Conservation (phyloP, 345 rosid genomes). For the Camelina neglecta region DNA sequence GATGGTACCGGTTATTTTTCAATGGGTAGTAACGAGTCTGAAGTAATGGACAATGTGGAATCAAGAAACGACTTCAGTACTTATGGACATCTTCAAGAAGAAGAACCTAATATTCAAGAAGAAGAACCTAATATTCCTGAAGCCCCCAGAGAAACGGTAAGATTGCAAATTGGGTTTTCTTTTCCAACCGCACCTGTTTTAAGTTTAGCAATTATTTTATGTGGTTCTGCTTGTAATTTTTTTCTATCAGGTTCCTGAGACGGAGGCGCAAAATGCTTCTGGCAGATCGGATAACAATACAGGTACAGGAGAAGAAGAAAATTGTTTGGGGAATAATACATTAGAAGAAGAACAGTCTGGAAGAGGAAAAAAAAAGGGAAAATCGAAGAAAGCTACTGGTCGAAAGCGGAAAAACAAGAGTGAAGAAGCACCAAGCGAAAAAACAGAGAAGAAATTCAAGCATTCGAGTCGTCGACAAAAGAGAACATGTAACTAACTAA, state of each 20-base stretch:
- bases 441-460: conserved; percentile 68
- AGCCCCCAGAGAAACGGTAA: conserved; percentile 50
- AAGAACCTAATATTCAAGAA: conserved; percentile 33
- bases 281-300: conserved; percentile 33
- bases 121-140: conserved; percentile 38
- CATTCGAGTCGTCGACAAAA: conserved; percentile 73
- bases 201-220: not conserved
- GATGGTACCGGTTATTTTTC: conserved; percentile 36
- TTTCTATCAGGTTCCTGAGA: conserved; percentile 27
- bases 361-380: conserved; percentile 36
- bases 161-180: conserved; percentile 10
- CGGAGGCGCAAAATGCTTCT: conserved; percentile 39
- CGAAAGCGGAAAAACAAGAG: conserved; percentile 52
- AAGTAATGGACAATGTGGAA: conserved; percentile 39
- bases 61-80: conserved; percentile 28
- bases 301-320: conserved; percentile 27
- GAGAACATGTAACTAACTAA: conserved; percentile 45
- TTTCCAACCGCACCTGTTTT: not conserved
- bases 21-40: conserved; percentile 37
- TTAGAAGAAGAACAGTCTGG: conserved; percentile 32
- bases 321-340: conserved; percentile 36
- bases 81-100: conserved; percentile 31
- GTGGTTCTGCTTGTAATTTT: not conserved
- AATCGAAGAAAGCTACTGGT: conserved; percentile 34
- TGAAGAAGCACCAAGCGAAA: conserved; percentile 48